Base-by-base conservation (phyloP, 2,329 filamentous ascomycete species). In the Niveomyces coronatus region DNA sequence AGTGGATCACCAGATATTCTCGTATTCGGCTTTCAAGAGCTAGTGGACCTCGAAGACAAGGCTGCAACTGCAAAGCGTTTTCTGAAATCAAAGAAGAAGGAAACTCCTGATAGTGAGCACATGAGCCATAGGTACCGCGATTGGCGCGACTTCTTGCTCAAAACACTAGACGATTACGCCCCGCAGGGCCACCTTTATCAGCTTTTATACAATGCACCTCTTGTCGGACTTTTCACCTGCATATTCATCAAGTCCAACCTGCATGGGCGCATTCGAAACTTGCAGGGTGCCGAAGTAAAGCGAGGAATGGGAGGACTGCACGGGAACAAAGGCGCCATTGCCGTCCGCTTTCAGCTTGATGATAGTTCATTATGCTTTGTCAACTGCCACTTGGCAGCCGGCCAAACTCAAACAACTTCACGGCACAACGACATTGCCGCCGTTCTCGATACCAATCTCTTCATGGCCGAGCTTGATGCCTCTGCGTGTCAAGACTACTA, bases 91-190 rank as follows among this genome's bases (percentile, higher is more conserved):
- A 94, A 85, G 51, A 88, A 93, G 54, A 81, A 85, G 52, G 79
- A 83, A 20, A 77, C 81, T 9, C 77, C 82, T 1, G 82, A 86
- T 35, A 80, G 85, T 50, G 87, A 95, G 57, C 77, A 88, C 49
- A 96, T 96, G 85, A 93, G 86, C 58, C 88, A 93, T 49, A 88
- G 95, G 54, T 98, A 98, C 58, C 84, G 91, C 45, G 86, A 93
- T 44, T 98, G 91, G 91, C 76, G 86, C 53, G 87, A 96, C 55
- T 88, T 94, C 55, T 67, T 98, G 20, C 79, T 83, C 28, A 76
- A 84, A 42, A 79, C 78, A 37, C 68, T 98, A 27, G 85, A 94
- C 53, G 85, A 94, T 47, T 79, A 80, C 51, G 84, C 91, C 74
- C 82, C 84, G 0, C 62, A 71, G 7, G 74, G 83, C 38, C 76